Evolutionary conservation across 306 rosid genomes (phyloP).

Genomic region (Cucumis melo): DNA sequence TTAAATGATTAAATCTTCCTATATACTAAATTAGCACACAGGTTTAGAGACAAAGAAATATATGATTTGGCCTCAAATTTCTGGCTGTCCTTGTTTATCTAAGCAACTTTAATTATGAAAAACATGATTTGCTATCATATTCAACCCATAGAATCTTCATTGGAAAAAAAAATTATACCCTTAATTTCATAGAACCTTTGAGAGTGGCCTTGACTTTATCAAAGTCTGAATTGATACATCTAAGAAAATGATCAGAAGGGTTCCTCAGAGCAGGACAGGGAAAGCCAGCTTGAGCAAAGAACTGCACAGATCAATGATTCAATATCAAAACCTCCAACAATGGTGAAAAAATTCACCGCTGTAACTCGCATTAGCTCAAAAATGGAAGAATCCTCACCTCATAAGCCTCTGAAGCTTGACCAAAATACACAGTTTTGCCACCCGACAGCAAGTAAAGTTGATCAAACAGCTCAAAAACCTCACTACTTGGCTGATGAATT

Average conservation of each 20-base stretch:
- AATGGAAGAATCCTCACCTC: conserved; percentile 31
- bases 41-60: neutral
- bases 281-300: conserved; percentile 93
- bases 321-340: neutral
- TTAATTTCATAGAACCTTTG: conserved; percentile 82
- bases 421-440: conserved; percentile 90
- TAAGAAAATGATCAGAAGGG: conserved; percentile 93
- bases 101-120: neutral
- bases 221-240: conserved; percentile 88
- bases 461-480: conserved; percentile 91
- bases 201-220: conserved; percentile 84
- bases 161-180: conserved; percentile 28
- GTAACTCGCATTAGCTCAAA: neutral
- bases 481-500: conserved; percentile 97
- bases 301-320: conserved; percentile 30
- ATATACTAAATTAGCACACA: too few relatives aligned
- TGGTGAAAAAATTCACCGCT: neutral
- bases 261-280: conserved; percentile 98
- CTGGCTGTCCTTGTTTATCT: neutral
- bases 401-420: conserved; percentile 85
- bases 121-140: neutral
- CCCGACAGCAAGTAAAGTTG: conserved; percentile 82
- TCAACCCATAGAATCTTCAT: neutral
- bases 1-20: too few relatives aligned
- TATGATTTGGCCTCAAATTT: neutral